Conservation (phyloP, 2,329 filamentous ascomycete genomes). For the Drechslera avenae region DNA sequence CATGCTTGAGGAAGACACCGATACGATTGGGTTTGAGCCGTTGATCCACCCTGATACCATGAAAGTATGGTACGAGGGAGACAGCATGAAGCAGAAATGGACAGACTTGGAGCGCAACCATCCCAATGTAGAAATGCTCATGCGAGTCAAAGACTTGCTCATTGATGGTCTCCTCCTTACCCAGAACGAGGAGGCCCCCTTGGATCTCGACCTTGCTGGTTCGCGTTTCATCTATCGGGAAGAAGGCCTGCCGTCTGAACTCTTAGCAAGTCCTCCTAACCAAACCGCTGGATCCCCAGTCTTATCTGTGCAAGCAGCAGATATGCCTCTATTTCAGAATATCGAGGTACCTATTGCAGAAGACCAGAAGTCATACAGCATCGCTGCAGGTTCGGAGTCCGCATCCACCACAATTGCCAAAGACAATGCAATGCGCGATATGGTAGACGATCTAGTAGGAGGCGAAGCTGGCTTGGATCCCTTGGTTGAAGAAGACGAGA, state of each 20-base stretch:
- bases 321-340: conserved; percentile 41
- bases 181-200: conserved; percentile 56
- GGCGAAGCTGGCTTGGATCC: conserved; percentile 49
- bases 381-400: conserved; percentile 53
- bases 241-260: conserved; percentile 57
- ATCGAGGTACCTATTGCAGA: conserved; percentile 35
- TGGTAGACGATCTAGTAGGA: conserved; percentile 63
- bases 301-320: conserved; percentile 45
- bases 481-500: conserved; percentile 50
- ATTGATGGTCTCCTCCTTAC: conserved; percentile 65
- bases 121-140: conserved; percentile 68
- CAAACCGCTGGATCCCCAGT: conserved; percentile 50
- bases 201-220: conserved; percentile 55
- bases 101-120: conserved; percentile 61
- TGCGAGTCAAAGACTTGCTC: conserved; percentile 66
- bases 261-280: conserved; percentile 53
- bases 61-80: conserved; percentile 58
- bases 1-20: conserved; percentile 70
- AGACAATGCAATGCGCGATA: conserved; percentile 59
- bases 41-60: conserved; percentile 57
- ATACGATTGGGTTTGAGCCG: conserved; percentile 69
- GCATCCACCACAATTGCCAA: conserved; percentile 51
- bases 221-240: conserved; percentile 60
- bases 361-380: conserved; percentile 43
- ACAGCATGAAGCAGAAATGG: conserved; percentile 58